These are phyloP conservation scores for Cordyceps javanica DNA, from an alignment of 2,329 filamentous ascomycete genomes.

Conservation along the genomic window DNA sequence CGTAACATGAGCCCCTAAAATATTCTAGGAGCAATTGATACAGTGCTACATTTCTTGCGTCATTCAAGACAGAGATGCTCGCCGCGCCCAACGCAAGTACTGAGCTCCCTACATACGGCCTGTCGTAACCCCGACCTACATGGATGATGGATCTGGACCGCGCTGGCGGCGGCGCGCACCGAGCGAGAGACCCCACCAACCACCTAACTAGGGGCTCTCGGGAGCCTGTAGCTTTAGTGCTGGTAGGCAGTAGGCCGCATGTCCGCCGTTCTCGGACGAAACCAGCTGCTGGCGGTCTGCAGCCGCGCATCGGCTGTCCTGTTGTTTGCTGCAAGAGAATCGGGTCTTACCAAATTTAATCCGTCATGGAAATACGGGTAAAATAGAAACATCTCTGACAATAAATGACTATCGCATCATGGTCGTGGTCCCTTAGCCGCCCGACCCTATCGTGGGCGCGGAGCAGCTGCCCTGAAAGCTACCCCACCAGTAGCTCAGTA, in stretches of 20 bases:
- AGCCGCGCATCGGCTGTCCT: not conserved
- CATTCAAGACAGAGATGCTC: too few relatives aligned
- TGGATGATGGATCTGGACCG: too few relatives aligned
- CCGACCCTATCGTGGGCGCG: not conserved
- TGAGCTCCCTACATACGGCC: too few relatives aligned
- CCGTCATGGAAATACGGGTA: not conserved
- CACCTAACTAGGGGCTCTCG: too few relatives aligned
- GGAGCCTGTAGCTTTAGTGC: too few relatives aligned
- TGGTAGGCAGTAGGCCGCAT: not conserved
- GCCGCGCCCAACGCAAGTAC: too few relatives aligned
- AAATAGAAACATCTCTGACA: not conserved
- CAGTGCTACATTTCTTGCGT: too few relatives aligned
- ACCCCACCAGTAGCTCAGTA: conserved; percentile 11
- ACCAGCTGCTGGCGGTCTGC: not conserved
- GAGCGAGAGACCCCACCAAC: not conserved
- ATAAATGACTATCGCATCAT: not conserved
- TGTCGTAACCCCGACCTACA: too few relatives aligned
- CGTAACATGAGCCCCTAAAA: too few relatives aligned
- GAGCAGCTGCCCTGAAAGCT: not conserved
- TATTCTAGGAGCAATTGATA: too few relatives aligned
- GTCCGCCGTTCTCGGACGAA: conserved; percentile 4
- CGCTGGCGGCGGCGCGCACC: conserved; percentile 11
- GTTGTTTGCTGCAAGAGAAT: not conserved
- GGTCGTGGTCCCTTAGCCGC: not conserved
- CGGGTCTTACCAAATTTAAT: too few relatives aligned